A percentile compares a stretch with the other conserved stretches of the same genome.
phyloP scores from a whole-genome alignment of 768 basidiomycete species.

The Russula olivacea region DNA sequence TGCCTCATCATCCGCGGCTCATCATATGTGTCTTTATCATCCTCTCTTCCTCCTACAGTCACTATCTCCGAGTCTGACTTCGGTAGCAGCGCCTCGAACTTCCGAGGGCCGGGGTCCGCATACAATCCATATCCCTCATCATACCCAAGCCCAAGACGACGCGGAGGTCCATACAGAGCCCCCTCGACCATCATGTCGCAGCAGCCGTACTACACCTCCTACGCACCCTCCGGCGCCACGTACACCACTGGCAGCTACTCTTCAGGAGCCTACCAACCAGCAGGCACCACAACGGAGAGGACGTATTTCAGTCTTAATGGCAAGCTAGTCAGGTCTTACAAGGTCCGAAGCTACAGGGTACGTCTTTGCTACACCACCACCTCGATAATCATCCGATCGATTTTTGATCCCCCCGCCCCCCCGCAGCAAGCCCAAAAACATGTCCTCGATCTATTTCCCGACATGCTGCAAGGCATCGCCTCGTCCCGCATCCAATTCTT shows the following conservation, averaged over 20 bases:
- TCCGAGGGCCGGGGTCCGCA: neutral
- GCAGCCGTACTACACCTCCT: neutral
- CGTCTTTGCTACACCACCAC: neutral
- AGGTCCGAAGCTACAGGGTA: constrained; percentile 13
- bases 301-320: constrained; percentile 14
- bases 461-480: constrained; percentile 8
- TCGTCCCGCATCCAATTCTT: constrained; percentile 22
- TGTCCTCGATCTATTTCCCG: constrained; percentile 12
- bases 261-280: neutral
- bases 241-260: neutral
- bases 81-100: neutral
- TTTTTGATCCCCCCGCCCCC: neutral
- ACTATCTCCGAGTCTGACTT: neutral
- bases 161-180: neutral
- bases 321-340: constrained; percentile 12
- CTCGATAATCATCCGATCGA: neutral
- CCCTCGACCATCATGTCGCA: neutral
- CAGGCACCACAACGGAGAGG: neutral
- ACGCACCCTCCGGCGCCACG: neutral
- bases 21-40: no score
- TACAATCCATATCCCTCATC: constrained; percentile 6
- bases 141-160: neutral
- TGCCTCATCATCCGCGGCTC: no score
- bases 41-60: neutral
- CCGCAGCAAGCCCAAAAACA: constrained; percentile 13